Percentiles rank a stretch among this genome's conserved stretches.
Evolutionary conservation across 371 early-diverging fungal genomes (phyloP).

Genomic region (Blyttiomyces sp.): DNA sequence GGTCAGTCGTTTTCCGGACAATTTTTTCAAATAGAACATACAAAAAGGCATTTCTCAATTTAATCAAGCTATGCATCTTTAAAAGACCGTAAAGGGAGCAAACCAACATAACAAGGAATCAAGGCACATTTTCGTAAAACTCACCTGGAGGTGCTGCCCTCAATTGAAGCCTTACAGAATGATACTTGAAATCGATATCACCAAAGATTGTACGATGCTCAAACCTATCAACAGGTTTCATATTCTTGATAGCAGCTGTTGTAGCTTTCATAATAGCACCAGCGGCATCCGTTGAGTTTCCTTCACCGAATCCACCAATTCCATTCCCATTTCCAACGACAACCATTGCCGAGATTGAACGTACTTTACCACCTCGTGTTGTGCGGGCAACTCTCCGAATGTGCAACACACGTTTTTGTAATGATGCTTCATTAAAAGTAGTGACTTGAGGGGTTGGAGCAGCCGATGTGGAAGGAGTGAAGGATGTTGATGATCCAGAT

Average conservation of each 20-base stretch:
- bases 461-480: too few species aligned
- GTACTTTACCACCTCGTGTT: slow-evolving; percentile 43
- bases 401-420: slow-evolving; percentile 42
- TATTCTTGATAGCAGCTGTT: slow-evolving; percentile 78
- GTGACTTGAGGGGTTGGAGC: too few species aligned
- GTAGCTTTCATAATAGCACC: slow-evolving; percentile 90
- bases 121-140: background rate
- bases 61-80: too few species aligned
- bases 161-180: slow-evolving; percentile 78
- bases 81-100: background rate
- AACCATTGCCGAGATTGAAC: slow-evolving; percentile 80
- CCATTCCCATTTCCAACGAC: slow-evolving; percentile 93
- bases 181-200: slow-evolving; percentile 86
- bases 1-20: background rate
- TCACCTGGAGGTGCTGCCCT: slow-evolving; percentile 88
- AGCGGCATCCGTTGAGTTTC: slow-evolving; percentile 76
- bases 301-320: slow-evolving; percentile 92
- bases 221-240: slow-evolving; percentile 82
- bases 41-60: too few species aligned
- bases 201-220: slow-evolving; percentile 92
- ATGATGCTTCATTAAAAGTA: too few species aligned
- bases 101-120: background rate
- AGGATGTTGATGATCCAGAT: too few species aligned
- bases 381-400: slow-evolving; percentile 44
- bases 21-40: background rate